phyloP scores from a whole-genome alignment of 2,329 filamentous ascomycete genomes.

The Apiospora sp. region DNA sequence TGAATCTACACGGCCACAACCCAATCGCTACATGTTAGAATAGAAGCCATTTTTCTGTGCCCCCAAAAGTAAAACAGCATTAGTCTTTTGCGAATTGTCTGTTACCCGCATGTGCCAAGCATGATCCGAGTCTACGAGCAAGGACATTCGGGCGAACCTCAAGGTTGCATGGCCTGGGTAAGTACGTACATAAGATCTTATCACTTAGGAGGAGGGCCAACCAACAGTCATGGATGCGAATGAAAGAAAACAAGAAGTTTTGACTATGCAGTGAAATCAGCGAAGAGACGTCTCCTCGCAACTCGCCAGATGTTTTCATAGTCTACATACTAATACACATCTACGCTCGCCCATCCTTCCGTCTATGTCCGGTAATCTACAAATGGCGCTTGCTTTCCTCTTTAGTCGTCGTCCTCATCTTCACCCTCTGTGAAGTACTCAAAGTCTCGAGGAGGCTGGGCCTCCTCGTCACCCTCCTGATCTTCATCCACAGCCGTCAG shows the following conservation, averaged over 20 bases:
- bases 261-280: not conserved
- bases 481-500: slow-evolving; percentile 90
- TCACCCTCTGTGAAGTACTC: slow-evolving; percentile 79
- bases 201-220: no score
- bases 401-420: slow-evolving; percentile 49
- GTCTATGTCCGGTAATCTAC: slow-evolving; percentile 20
- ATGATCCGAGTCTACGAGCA: not conserved
- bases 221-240: not conserved
- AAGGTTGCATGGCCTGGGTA: not conserved
- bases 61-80: not conserved
- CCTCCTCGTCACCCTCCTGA: slow-evolving; percentile 76
- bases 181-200: not conserved
- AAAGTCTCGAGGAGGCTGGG: slow-evolving; percentile 74
- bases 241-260: not conserved
- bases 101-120: not conserved
- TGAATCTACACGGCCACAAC: slow-evolving; percentile 10
- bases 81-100: not conserved
- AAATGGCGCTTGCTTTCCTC: not conserved
- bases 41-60: not conserved
- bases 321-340: slow-evolving; percentile 21
- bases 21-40: not conserved
- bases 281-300: slow-evolving; percentile 7
- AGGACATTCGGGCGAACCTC: not conserved
- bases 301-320: slow-evolving; percentile 15
- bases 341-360: not conserved